Evolutionary conservation across 306 rosid genomes (phyloP).

Genomic region (Cicer chorassanicum): DNA sequence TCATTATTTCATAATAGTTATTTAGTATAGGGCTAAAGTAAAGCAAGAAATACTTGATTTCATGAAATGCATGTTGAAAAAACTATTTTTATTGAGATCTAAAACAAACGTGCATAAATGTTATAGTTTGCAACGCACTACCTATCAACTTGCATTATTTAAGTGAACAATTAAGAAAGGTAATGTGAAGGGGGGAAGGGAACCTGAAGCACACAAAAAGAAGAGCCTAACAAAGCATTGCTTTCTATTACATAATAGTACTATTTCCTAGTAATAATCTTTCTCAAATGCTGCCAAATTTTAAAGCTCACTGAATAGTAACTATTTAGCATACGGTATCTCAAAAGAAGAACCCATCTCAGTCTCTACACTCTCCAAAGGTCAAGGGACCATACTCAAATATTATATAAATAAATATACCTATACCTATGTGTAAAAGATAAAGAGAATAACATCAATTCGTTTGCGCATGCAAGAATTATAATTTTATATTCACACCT

Average conservation of each 20-base stretch:
- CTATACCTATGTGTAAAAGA: constrained; percentile 10
- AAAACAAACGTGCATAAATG: neutral
- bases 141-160: constrained; percentile 10
- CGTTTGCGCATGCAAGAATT: constrained; percentile 59
- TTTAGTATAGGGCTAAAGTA: neutral
- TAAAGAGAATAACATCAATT: constrained; percentile 3
- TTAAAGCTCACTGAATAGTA: constrained; percentile 23
- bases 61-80: neutral
- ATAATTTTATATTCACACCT: constrained; percentile 38
- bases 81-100: neutral
- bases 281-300: constrained; percentile 45
- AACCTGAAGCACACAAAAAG: constrained; percentile 50
- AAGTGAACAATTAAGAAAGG: constrained; percentile 17
- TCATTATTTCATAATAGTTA: neutral
- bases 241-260: constrained; percentile 23
- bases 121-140: neutral
- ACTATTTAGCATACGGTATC: constrained; percentile 41
- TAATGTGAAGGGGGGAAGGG: constrained; percentile 19
- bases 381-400: constrained; percentile 37
- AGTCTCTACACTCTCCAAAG: constrained; percentile 47
- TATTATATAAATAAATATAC: constrained; percentile 25
- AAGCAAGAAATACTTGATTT: neutral
- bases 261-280: constrained; percentile 13
- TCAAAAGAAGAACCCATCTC: constrained; percentile 77
- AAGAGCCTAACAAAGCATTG: constrained; percentile 46